Evolutionary conservation across 306 rosid species (phyloP), one percentile per base, ranked within the genome.

Genomic region (Cucumis sativus): DNA sequence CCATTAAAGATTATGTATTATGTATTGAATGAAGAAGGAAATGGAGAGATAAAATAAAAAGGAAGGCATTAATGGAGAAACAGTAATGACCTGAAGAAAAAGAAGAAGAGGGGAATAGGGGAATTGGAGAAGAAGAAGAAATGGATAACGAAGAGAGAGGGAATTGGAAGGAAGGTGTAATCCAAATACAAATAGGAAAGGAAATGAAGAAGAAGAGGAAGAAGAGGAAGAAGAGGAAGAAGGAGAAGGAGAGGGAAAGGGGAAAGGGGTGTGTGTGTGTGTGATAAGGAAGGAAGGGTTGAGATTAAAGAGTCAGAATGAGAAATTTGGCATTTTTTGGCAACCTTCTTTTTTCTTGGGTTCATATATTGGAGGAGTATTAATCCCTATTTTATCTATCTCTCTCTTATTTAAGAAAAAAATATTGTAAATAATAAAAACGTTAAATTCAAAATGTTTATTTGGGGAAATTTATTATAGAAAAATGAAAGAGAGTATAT

Each of bases 261-360:
- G 51, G 51, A 0, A 15, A 52, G 79, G 80, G 84, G 79, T 45
- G 75, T 61, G 41, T 56, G 77, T 57, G 74, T 52, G 96, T 86
- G 68, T 87, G 98, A 94, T 94, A 94, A 94, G 98, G 87, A 89
- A 91, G 89, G 93, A 91, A 90, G 96, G 98, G 98, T 76, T 81
- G 96, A 94, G 97, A 91, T 94, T 94, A 28, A 84, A 86, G 58
- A 62, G 80, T 88, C 93, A 88, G 88, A 90, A 80, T 72, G 16
- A 65, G 70, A 73, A 15, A 12, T 78, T 76, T 84, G 91, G 82
- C 87, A 39, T 89, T 86, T 68, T 87, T 71, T 88, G 92, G 77
- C 28, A 16, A 43, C 49, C 16, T 0, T 33, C 37, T 33, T 4
- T 33, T 33, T 64, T 79, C 62, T 78, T 75, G 71, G 63, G 33